Evolutionary conservation across 1,139 yeast genomes (phyloP).

Genomic region (Taiozyma sp.): DNA sequence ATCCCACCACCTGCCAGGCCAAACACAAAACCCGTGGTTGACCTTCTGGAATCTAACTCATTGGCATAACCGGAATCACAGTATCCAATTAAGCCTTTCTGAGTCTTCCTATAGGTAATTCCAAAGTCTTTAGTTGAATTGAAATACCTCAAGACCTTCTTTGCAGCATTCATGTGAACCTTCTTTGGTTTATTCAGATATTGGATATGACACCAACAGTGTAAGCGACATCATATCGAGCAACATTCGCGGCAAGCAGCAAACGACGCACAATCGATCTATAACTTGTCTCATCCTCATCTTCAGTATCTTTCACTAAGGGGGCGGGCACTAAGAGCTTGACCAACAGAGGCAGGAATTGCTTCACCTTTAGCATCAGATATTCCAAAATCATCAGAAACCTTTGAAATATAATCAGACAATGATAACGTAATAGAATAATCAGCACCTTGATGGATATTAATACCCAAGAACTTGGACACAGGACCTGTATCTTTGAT

Average conservation of each 20-base stretch:
- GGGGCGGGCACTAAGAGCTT: not conserved
- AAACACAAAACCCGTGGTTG: not conserved
- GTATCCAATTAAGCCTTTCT: not conserved
- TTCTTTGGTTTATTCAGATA: not conserved
- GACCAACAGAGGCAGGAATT: not conserved
- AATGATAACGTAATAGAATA: not conserved
- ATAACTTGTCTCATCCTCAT: not conserved
- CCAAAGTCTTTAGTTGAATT: not conserved
- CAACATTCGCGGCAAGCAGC: slow-evolving; percentile 1
- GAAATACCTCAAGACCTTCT: not conserved
- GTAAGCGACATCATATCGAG: slow-evolving; percentile 1
- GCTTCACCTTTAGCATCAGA: not conserved
- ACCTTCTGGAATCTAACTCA: not conserved
- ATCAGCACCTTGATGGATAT: too few species aligned
- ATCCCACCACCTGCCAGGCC: not conserved
- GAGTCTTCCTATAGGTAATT: not conserved
- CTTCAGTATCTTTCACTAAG: not conserved
- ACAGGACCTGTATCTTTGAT: not conserved
- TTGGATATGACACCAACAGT: not conserved
- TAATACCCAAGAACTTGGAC: not conserved
- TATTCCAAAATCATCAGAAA: not conserved
- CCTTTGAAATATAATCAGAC: not conserved
- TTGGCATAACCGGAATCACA: not conserved
- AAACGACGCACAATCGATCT: slow-evolving; percentile 1
- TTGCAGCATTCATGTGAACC: slow-evolving; percentile 1